Conservation (phyloP, 805 yeast genomes). For the Isabelozyma rhagii region DNA sequence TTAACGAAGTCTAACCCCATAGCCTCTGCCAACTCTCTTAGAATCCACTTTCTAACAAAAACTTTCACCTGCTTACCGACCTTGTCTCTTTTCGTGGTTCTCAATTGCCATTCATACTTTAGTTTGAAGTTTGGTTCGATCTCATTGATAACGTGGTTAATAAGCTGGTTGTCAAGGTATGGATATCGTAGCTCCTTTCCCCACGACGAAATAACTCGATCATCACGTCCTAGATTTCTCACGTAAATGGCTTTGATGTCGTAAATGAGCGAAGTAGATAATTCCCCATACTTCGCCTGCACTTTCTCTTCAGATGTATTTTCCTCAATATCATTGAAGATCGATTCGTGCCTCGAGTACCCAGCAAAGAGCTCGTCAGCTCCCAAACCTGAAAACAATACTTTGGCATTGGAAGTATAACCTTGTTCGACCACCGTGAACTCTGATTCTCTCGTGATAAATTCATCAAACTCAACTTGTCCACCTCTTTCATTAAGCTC, state of each 20-base stretch:
- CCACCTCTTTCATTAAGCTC: constrained; percentile 8
- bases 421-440: constrained; percentile 5
- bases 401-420: constrained; percentile 58
- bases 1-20: constrained; percentile 55
- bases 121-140: constrained; percentile 50
- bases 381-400: constrained; percentile 87
- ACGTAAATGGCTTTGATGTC: constrained; percentile 75
- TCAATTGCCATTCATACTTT: constrained; percentile 25
- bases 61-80: constrained; percentile 18
- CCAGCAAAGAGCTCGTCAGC: constrained; percentile 98
- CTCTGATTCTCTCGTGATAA: constrained; percentile 6
- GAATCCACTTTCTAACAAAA: constrained; percentile 47
- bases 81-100: constrained; percentile 21
- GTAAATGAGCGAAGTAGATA: constrained; percentile 57
- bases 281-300: constrained; percentile 25
- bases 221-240: constrained; percentile 88
- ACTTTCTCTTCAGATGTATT: constrained; percentile 16
- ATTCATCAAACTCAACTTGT: constrained; percentile 14
- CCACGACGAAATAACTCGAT: constrained; percentile 79
- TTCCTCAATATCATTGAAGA: constrained; percentile 29
- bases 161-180: constrained; percentile 63
- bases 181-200: constrained; percentile 92
- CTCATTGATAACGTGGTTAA: constrained; percentile 42
- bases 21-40: constrained; percentile 59
- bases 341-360: constrained; percentile 74